Percentiles rank a stretch among this genome's conserved stretches.
These are phyloP conservation scores for Trametes cingulata DNA, from an alignment of 768 basidiomycete genomes.

Conservation along the genomic window DNA sequence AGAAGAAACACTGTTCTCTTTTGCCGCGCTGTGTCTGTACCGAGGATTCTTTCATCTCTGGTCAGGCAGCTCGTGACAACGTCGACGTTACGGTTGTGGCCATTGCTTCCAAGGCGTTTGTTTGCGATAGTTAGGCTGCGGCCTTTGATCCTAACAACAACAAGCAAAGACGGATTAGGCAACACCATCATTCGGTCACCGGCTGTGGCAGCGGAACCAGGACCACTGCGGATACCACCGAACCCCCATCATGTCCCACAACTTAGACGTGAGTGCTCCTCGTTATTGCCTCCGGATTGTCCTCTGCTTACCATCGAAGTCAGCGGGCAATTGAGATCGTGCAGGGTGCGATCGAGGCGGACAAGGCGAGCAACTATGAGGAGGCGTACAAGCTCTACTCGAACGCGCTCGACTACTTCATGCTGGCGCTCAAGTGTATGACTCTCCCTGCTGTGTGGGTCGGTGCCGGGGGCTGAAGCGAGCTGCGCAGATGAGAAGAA, in stretches of 20 bases:
- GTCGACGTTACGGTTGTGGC: too few relatives aligned
- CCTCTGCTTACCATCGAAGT: neutral
- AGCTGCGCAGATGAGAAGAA: constrained; percentile 82
- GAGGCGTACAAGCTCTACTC: constrained; percentile 95
- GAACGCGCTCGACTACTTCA: constrained; percentile 96
- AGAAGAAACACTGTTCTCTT: too few relatives aligned
- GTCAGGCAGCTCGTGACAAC: too few relatives aligned
- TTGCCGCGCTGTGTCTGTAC: too few relatives aligned
- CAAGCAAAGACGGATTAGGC: constrained; percentile 15
- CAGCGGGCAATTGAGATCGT: constrained; percentile 89
- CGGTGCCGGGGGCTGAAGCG: neutral
- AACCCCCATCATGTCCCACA: constrained; percentile 24
- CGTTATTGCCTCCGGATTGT: neutral
- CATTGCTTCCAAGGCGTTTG: constrained; percentile 20
- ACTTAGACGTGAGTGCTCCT: constrained; percentile 28
- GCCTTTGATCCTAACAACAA: constrained; percentile 22
- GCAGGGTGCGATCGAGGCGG: constrained; percentile 90
- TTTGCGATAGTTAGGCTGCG: constrained; percentile 23
- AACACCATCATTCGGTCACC: neutral
- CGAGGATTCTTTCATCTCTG: too few relatives aligned
- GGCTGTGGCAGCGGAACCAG: constrained; percentile 1
- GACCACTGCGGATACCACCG: constrained; percentile 11
- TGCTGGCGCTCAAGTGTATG: constrained; percentile 93
- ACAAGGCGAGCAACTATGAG: constrained; percentile 88
- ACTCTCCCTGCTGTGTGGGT: constrained; percentile 2